Conservation (phyloP, 495 filamentous ascomycete genomes). For the Penicillium odoratum region DNA sequence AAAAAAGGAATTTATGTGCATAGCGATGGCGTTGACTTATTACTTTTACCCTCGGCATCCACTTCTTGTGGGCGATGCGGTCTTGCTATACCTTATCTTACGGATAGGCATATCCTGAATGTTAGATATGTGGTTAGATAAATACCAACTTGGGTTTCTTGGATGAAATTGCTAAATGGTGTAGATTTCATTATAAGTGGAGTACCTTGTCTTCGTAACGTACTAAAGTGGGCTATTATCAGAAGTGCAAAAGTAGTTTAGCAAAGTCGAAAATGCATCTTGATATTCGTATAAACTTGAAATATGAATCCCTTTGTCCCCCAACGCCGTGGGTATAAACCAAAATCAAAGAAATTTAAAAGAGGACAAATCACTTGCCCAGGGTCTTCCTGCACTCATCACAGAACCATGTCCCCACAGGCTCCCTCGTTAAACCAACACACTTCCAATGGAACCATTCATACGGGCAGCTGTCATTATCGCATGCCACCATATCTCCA, state of each 20-base stretch:
- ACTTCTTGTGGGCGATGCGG: slow-evolving; percentile 2
- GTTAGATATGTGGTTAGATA: slow-evolving; percentile 1
- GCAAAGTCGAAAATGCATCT: background rate
- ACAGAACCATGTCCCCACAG: slow-evolving; percentile 91
- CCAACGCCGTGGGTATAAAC: slow-evolving; percentile 26
- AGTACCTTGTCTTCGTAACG: background rate
- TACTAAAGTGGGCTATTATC: no score
- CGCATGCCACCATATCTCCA: slow-evolving; percentile 98
- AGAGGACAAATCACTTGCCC: slow-evolving; percentile 37
- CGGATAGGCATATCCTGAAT: slow-evolving; percentile 15
- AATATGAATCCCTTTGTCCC: background rate
- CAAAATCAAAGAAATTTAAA: slow-evolving; percentile 13
- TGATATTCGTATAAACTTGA: background rate
- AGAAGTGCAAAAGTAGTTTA: background rate
- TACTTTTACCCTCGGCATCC: slow-evolving; percentile 10
- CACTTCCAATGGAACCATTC: slow-evolving; percentile 99
- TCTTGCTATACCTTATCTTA: slow-evolving; percentile 12
- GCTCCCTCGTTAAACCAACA: slow-evolving; percentile 85
- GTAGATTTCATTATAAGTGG: background rate
- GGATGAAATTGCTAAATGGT: background rate
- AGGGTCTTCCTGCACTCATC: slow-evolving; percentile 70
- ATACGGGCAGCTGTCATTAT: slow-evolving; percentile 86
- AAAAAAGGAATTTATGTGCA: slow-evolving; percentile 27
- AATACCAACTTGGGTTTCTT: slow-evolving; percentile 4
- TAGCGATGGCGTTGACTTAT: slow-evolving; percentile 44